Base-by-base conservation (phyloP, 192 early-diverging fungal genomes). In the Rhizoclosmatium sp. region DNA sequence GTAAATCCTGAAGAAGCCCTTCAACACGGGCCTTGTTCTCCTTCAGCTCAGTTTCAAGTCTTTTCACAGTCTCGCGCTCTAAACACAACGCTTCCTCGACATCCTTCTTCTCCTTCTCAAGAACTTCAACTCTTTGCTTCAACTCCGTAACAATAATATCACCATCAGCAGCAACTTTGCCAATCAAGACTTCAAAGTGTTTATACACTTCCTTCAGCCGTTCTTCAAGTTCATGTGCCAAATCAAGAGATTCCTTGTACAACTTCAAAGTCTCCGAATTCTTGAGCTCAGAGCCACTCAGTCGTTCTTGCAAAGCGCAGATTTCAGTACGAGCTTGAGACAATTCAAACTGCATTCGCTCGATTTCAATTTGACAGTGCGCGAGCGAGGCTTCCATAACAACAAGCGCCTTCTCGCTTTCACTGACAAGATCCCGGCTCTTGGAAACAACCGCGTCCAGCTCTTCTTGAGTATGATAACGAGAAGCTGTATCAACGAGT, bases 401-500 rank as follows among this genome's bases (percentile, higher is more conserved):
- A 58, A 16, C 14, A 16, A 58, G 14, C 56, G 56, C n/a, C 56
- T 58, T 21, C 56, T 58, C 41, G 62, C 7, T 65, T 65, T 7
- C 7, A 65, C 7, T 21, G 62, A 69, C 46, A 46, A 19, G 47
- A 14, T 21, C 14, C 0, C 12, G 19, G 67, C 60, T 41, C 40
- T 64, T 14, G 41, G 61, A 5, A 19, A 60, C 16, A 39, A 51
- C 70, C 39, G 23, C 39, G 21, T n/a, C 9, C 70, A 75, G 59
- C 7, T 75, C 72, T 7, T 60, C 72, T 10, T 59, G 31, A 23
- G 72, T 62, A 44, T 75, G 59, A 45, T 75, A 49, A 21, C 59
- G n/a, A 44, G 42, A 16, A n/a, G 72, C 72, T 23, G 48, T 49
- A 62, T 75, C 48, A 56, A 62, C 21, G 44, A 76, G 40, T 76